Base-by-base conservation (phyloP, 495 filamentous ascomycete species). In the Peziza echinospora region DNA sequence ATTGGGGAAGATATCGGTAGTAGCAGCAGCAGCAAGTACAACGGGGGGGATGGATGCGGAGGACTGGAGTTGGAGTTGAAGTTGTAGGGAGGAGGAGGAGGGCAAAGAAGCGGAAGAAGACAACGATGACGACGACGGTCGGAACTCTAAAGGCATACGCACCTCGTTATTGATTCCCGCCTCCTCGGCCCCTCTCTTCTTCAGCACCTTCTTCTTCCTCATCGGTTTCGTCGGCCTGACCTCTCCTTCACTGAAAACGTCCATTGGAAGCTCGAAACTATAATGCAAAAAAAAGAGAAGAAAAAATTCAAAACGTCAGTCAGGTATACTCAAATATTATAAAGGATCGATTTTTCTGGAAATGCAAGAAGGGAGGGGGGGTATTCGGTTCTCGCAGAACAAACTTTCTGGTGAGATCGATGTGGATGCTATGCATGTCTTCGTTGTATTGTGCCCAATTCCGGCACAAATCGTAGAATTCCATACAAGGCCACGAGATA, bases 171-270 rank as follows among this genome's bases (percentile, higher is more conserved):
- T n/a, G 4, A 43, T 43, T 43, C 41, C 41, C 11, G 41, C 41
- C n/a, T 19, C 41, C 10, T 22, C 21, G 16, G 41, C n/a, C 16
- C 16, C 21, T 5, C 41, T 19, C 21, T 43, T 43, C 16, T 19
- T 23, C 11, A 11, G 3, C 11, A 22, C 41, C 41, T 43, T 67
- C 65, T 77, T 84, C 58, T 73, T 76, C 60, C 71, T 72, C 21
- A 56, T 49, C 19, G 77, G 71, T 46, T 71, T 75, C 5, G 60
- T 53, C 11, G 82, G 81, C 51, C 73, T 78, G 21, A 63, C 64
- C 62, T 97, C 89, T 49, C 84, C 85, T 4, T 75, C 63, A 48
- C 76, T 70, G 60, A 97, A 97, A 1, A 96, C 76, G 60, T 97
- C 84, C 45, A 78, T 75, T 17, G 89, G 91, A 17, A 97, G 68